A percentile compares a stretch with the other conserved stretches of the same genome.
Conservation (phyloP, 2,329 filamentous ascomycete species). For the Paecilomyces dactylethromorphus region DNA sequence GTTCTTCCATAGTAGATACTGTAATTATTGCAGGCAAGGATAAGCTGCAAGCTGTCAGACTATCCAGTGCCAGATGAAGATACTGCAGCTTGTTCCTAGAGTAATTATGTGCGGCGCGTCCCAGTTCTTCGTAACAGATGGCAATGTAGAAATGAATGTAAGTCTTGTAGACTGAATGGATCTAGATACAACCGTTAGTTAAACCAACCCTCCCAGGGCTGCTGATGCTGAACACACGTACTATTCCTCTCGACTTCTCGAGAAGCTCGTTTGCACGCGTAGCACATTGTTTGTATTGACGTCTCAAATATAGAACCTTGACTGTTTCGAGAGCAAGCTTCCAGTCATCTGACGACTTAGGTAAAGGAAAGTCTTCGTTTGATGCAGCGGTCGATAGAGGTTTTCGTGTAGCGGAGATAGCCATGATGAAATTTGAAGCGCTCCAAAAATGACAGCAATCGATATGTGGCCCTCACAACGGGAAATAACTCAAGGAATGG, state of each 20-base stretch:
- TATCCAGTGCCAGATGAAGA: constrained; percentile 33
- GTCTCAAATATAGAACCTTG: constrained; percentile 29
- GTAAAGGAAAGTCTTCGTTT: not conserved
- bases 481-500: not conserved
- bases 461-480: not conserved
- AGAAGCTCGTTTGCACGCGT: constrained; percentile 25
- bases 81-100: constrained; percentile 38
- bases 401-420: not conserved
- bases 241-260: constrained; percentile 15
- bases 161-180: constrained; percentile 25
- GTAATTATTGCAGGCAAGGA: constrained; percentile 16
- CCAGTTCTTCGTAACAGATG: constrained; percentile 41
- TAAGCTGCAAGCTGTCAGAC: constrained; percentile 28
- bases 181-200: constrained; percentile 12
- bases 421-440: not conserved
- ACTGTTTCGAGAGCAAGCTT: constrained; percentile 22
- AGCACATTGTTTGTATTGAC: constrained; percentile 37
- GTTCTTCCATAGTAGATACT: not conserved
- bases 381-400: not conserved
- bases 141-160: constrained; percentile 44
- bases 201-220: not conserved
- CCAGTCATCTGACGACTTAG: constrained; percentile 24
- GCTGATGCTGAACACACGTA: constrained; percentile 10
- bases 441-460: not conserved
- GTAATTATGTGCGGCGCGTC: constrained; percentile 39